phyloP scores from a whole-genome alignment of 768 basidiomycete species.

The Rhizopogon vinicolor region DNA sequence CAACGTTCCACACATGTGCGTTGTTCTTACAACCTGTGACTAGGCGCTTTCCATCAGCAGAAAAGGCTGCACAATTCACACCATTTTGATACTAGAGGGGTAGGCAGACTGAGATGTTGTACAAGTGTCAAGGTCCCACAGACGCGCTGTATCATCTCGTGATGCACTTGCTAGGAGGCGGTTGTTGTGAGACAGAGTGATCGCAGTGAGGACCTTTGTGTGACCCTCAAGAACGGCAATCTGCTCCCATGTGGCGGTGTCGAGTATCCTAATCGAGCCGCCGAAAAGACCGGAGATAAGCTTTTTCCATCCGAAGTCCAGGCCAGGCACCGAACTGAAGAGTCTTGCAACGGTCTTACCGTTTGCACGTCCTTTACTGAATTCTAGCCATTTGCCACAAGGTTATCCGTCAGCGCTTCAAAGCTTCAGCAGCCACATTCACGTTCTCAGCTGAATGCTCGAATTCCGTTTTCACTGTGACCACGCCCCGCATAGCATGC shows the following conservation, averaged over 20 bases:
- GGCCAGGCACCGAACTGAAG: background rate
- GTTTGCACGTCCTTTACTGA: too few species aligned
- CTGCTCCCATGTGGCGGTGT: background rate
- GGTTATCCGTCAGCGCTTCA: too few species aligned
- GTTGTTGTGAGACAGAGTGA: background rate
- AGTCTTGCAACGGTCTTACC: too few species aligned
- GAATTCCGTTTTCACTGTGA: too few species aligned
- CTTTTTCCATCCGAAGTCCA: background rate
- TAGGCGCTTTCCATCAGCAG: background rate
- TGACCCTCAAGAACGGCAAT: too few species aligned
- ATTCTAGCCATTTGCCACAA: too few species aligned
- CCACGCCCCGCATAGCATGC: too few species aligned
- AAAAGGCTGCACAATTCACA: background rate
- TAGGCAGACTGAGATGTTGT: background rate
- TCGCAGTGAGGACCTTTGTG: too few species aligned
- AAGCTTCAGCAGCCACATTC: too few species aligned
- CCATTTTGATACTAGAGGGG: background rate
- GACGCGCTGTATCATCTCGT: background rate
- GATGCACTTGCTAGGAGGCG: background rate
- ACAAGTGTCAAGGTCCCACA: constrained; percentile 10
- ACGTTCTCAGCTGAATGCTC: too few species aligned
- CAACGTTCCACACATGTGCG: background rate
- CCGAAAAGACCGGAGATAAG: background rate
- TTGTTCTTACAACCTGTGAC: background rate
- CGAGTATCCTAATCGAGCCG: background rate